Evolutionary conservation across 129 eudicot genomes (phyloP).

Genomic region (Arctium lappa): DNA sequence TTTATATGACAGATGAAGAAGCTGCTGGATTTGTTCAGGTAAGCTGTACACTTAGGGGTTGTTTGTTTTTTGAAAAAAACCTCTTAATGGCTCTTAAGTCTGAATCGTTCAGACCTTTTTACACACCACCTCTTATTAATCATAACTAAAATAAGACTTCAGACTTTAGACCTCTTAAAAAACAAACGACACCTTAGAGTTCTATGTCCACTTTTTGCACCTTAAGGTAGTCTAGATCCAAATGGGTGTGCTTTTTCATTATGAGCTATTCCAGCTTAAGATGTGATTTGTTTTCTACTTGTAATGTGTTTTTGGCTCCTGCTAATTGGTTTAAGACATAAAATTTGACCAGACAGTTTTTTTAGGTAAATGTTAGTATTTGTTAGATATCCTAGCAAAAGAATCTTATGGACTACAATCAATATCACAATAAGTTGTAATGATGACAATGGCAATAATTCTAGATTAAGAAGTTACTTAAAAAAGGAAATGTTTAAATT

Average conservation of each 20-base stretch:
- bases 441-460: neutral
- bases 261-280: neutral
- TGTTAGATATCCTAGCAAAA: neutral
- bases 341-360: neutral
- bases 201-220: neutral
- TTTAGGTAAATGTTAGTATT: neutral
- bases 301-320: neutral
- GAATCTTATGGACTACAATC: neutral
- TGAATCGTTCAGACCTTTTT: too few relatives aligned
- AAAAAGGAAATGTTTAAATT: neutral
- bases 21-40: constrained; percentile 78
- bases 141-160: too few relatives aligned
- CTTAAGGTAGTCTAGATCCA: neutral
- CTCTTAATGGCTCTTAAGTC: too few relatives aligned
- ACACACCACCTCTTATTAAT: too few relatives aligned
- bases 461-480: neutral
- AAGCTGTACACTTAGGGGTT: neutral
- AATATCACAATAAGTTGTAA: neutral
- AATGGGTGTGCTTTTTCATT: neutral
- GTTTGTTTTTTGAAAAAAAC: too few relatives aligned
- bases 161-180: too few relatives aligned
- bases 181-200: too few relatives aligned
- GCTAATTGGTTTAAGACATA: neutral
- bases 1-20: constrained; percentile 87
- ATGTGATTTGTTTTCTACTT: neutral